Base-by-base conservation (phyloP, 345 rosid species). In the Gossypium sturtianum region DNA sequence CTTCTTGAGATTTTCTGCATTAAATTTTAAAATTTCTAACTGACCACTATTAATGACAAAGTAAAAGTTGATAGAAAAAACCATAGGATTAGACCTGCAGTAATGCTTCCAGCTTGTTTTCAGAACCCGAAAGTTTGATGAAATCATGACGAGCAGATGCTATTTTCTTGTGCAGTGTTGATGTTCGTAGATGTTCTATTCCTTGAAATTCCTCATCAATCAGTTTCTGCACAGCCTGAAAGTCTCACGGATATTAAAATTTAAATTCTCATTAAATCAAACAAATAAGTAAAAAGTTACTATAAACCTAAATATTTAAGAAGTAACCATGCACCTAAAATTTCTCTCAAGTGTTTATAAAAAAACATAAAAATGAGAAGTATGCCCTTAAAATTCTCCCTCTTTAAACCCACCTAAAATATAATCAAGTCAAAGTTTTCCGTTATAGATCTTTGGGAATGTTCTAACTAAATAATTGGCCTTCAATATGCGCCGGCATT, bases 121-220 rank as follows among this genome's bases (percentile, higher is more conserved):
- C 97, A 68, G 93, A 82, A 45, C 95, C 98, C 74, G 94, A 84
- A 80, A 94, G 91, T 76, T 87, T 92, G 80, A 89, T 80, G 75
- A 94, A 94, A 87, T 92, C 97, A 82, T 92, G 98, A 45, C 97
- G 91, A 73, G 97, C 97, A 52, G 91, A 84, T 58, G 98, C 93
- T 79, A 92, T 84, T 87, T 87, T 94, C 84, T 91, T 89, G 80
- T 94, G 98, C 80, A 94, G 75, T 61, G 98, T 77, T 48, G 98
- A 92, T 79, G 98, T 94, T 57, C 93, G 88, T 72, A 94, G 82
- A 87, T 94, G 98, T 70, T 70, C 82, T 80, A 94, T 87, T 75
- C 98, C 99, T 83, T 87, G 81, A 87, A 93, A 95, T 83, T 95
- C 99, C 75, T 95, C 98, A 69, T 91, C 97, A 70, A 93, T 74